Conservation (phyloP, 495 filamentous ascomycete genomes). For the Parmelia sp. region DNA sequence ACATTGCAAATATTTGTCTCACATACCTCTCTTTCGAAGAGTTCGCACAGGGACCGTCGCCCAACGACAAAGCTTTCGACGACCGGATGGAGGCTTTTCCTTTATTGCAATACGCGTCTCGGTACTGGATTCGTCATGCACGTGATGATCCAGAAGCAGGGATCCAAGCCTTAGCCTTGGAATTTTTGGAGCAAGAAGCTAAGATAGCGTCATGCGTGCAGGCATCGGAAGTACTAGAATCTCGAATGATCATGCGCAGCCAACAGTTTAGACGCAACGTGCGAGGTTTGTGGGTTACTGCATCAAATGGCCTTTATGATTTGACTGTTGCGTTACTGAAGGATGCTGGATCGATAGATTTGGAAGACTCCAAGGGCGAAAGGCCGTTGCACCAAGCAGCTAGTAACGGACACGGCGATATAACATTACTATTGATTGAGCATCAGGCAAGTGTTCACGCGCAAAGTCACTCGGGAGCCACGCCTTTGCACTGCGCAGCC, state of each 20-base stretch:
- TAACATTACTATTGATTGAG: conserved; percentile 18
- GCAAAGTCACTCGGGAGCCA: not conserved
- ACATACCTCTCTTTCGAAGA: conserved; percentile 30
- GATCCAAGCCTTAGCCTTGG: not conserved
- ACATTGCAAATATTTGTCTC: conserved; percentile 30
- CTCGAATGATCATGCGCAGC: not conserved
- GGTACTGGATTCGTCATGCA: conserved; percentile 41
- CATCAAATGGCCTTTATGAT: not conserved
- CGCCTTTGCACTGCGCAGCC: not conserved
- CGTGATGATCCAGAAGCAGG: not conserved
- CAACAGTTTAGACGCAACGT: conserved; percentile 3
- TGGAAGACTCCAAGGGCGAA: not conserved
- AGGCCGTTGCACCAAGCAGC: conserved; percentile 18
- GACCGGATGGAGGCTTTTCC: conserved; percentile 16
- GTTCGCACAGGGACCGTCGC: conserved; percentile 7
- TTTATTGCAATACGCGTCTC: conserved; percentile 36
- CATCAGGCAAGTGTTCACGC: conserved; percentile 12
- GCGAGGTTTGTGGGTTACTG: conserved; percentile 7
- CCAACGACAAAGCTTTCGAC: not conserved
- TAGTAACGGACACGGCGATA: conserved; percentile 8
- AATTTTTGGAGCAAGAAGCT: not conserved
- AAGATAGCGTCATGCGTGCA: conserved; percentile 4
- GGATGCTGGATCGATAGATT: not conserved
- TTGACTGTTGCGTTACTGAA: not conserved
- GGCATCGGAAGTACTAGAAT: not conserved